These are phyloP conservation scores for Cronartium quercuum DNA, from an alignment of 1,284 basidiomycete species.

Conservation along the genomic window DNA sequence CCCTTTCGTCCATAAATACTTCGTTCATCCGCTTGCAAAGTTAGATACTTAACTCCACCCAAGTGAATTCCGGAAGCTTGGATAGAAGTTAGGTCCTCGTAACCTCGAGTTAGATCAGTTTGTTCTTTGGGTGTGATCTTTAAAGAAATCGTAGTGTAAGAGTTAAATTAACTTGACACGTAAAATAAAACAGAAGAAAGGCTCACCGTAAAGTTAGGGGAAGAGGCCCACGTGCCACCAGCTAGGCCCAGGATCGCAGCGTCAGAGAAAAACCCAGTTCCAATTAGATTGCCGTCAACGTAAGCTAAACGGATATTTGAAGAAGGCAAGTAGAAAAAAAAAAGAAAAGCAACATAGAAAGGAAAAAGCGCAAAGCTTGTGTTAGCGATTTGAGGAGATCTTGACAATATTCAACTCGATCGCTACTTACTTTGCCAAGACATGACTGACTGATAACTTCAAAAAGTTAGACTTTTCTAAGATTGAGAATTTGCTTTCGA, in stretches of 20 bases:
- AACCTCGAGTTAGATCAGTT: slow-evolving; percentile 59
- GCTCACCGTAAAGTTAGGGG: slow-evolving; percentile 67
- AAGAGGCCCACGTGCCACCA: slow-evolving; percentile 82
- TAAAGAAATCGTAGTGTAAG: slow-evolving; percentile 41
- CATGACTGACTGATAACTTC: no score
- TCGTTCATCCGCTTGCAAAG: slow-evolving; percentile 58
- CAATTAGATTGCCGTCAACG: slow-evolving; percentile 78
- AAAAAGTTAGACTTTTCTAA: no score
- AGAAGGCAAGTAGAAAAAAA: slow-evolving; percentile 46
- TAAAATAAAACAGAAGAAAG: neutral
- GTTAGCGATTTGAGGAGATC: neutral
- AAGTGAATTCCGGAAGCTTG: slow-evolving; percentile 63
- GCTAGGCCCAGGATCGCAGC: slow-evolving; percentile 79
- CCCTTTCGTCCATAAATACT: slow-evolving; percentile 74
- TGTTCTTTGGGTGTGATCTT: slow-evolving; percentile 74
- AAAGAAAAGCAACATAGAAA: neutral
- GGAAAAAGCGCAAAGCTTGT: neutral
- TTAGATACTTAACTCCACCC: slow-evolving; percentile 73
- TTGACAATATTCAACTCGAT: neutral
- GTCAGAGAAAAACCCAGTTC: slow-evolving; percentile 64
- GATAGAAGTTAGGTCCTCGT: slow-evolving; percentile 51
- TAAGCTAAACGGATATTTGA: slow-evolving; percentile 57
- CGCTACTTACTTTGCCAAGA: slow-evolving; percentile 27
- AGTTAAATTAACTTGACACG: slow-evolving; percentile 33
- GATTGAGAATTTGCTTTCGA: no score